Evolutionary conservation across 768 basidiomycete genomes (phyloP), one percentile per base, ranked within the genome.

Genomic region (Hirschioporus abietinus): DNA sequence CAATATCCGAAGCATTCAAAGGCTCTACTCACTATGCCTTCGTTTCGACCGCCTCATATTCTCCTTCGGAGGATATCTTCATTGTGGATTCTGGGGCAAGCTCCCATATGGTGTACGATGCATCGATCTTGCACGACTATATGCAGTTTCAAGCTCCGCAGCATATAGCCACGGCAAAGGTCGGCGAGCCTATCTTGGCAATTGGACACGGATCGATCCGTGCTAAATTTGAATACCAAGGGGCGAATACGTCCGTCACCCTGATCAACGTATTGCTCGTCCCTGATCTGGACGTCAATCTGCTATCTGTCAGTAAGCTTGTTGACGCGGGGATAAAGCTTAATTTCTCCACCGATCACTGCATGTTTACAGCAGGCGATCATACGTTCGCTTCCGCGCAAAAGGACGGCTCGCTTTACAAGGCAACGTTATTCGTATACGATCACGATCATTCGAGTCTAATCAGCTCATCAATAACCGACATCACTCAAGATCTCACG

Each of bases 261-360:
- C 72, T 76, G 36, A 34, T 52, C 6, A 66, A 74, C 30, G 73
- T 73, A 1, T 63, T 76, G 0, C 74, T 75, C 52, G 72, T 71
- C 0, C 76, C 74, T 0, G 71, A 74, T 27, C 66, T 77, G 17
- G 64, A 69, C 1, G 70, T 71, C 8, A 74, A 77, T 59, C 72
- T 77, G 1, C 58, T 76, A 5, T 76, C 74, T 0, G 68, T 74
- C 8, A 42, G 64, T 0, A 63, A 66, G 35, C 63, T 76, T 20
- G 71, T 73, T 60, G 58, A 30, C 0, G 68, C 71, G 1, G 68
- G 69, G 0, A 7, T 36, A 36, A 7, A 15, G 35, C 7, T 36
- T 15, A 7, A 36, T 7, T 36, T 36, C 15, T 7, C 7, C 15
- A 36, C 7, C 15, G 7, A 7, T 7, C 7, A 36, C 35, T 36